Evolutionary conservation across 2,329 filamentous ascomycete species (phyloP), one percentile per base, ranked within the genome.

Genomic region (Penicillium sp.): DNA sequence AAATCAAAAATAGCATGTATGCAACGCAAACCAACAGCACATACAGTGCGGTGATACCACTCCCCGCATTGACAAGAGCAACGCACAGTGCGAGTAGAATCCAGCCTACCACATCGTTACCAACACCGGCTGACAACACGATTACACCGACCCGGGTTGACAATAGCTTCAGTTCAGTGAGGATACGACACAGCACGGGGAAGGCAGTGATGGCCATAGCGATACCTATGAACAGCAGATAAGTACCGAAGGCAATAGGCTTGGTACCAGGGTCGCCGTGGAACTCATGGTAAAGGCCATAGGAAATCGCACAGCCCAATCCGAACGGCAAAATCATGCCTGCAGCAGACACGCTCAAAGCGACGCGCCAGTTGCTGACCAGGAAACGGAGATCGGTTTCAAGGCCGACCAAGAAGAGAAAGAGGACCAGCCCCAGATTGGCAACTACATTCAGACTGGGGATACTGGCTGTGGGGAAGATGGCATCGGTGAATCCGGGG

Each of bases 61-160:
- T 87, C 14, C 85, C 86, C 29, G 92, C 91, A 68, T 97, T 97
- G 66, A 96, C 92, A 26, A 97, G 81, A 0, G 93, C 90, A 32
- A 97, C 92, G 62, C 93, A 97, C 27, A 97, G 86, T 0, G 93
- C 93, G 23, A 97, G 85, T 14, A 97, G 79, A 61, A 97, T 87
- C 93, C 93, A 97, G 53, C 90, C 90, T 3, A 88, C 84, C 14
- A 94, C 91, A 67, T 97, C 93, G 69, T 97, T 97, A 1, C 90
- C 91, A 13, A 97, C 91, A 47, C 93, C 93, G 6, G 92, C 92
- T 3, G 92, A 91, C 8, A 97, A 80, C 1, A 92, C 89, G 35
- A 95, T 95, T 34, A 96, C 84, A 67, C 92, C 92, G 5, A 96
- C 92, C 0, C 87, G 83, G 2, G 91, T 94, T 51, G 83, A 78